Evolutionary conservation across 495 filamentous ascomycete genomes (phyloP), one percentile per base, ranked within the genome.

Genomic region (Tuber borchii): DNA sequence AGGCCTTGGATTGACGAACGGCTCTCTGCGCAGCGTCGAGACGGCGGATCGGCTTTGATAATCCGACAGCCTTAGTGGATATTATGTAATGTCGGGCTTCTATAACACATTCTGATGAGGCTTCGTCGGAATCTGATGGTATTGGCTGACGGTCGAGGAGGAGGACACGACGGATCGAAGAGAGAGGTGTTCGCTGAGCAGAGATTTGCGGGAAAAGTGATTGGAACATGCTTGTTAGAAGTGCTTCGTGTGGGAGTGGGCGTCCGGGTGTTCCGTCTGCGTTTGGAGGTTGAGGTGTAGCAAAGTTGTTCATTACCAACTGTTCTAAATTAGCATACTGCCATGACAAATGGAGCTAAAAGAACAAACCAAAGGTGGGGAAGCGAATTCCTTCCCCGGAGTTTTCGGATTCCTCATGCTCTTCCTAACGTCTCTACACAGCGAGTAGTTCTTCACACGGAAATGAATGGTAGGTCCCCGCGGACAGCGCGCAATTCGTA

Each of bases 261-360:
- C 92, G 87, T 69, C 85, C 84, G 39, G 88, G 85, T 37, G 88
- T 90, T 26, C 90, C 87, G 71, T 91, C 89, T n/a, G 90, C 86
- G 56, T 88, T 86, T 71, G 86, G 83, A 16, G 88, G 85, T 73
- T 87, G 83, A 42, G 92, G 87, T 2, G 89, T 91, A 46, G 87
- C 88, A 85, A 99, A 97, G 83, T 97, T 97, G 85, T 99, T 99
- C 95, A 99, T 97, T 74, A 99, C 96, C 26, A 99, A 88, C 89
- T 91, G 71, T n/a, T 78, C 51, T 43, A 46, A 74, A 40, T 73
- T 51, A 72, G 73, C 73, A 70, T 72, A 10, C 0, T 31, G 3
- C 8, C 45, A 43, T n/a, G 72, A 69, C 45, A 45, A 44, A 34
- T 65, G 68, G 70, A 65, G 40, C 22, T 69, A 26, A 22, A 70